Evolutionary conservation across 345 rosid species (phyloP).

Genomic region (Populus euphratica): DNA sequence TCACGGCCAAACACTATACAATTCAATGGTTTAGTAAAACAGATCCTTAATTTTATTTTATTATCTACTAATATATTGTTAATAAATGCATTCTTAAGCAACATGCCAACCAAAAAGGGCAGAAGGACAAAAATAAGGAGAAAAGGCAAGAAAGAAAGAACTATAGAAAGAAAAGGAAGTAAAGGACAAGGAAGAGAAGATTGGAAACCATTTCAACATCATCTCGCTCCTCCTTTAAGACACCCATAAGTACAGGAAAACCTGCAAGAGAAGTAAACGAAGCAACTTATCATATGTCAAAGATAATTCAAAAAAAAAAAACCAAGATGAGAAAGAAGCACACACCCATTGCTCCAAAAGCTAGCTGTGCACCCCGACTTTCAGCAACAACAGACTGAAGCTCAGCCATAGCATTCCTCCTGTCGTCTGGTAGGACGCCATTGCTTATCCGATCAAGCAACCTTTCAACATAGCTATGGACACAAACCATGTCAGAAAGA

Average conservation of each 20-base stretch:
- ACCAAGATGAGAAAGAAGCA: constrained; percentile 8
- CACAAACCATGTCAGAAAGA: not conserved
- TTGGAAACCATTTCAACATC: constrained; percentile 79
- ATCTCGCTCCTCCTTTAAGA: constrained; percentile 83
- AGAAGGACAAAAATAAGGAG: not conserved
- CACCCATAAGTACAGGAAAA: constrained; percentile 79
- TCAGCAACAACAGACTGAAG: constrained; percentile 91
- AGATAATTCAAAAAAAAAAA: not conserved
- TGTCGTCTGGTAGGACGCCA: constrained; percentile 79
- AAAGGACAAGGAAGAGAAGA: constrained; percentile 1
- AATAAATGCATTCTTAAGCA: not conserved
- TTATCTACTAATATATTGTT: too few relatives aligned
- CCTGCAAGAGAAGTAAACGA: constrained; percentile 48
- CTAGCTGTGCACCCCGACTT: constrained; percentile 76
- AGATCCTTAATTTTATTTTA: not conserved
- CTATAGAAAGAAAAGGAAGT: not conserved
- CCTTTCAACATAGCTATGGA: constrained; percentile 75
- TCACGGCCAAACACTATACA: not conserved
- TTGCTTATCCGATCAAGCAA: constrained; percentile 85
- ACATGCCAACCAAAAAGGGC: not conserved
- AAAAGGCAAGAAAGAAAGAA: not conserved
- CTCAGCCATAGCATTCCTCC: constrained; percentile 80
- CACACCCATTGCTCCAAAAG: constrained; percentile 88
- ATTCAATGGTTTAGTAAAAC: not conserved
- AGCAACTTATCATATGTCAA: constrained; percentile 2